phyloP scores from a whole-genome alignment of 441 rosid species.

The Corymbia calophylla region DNA sequence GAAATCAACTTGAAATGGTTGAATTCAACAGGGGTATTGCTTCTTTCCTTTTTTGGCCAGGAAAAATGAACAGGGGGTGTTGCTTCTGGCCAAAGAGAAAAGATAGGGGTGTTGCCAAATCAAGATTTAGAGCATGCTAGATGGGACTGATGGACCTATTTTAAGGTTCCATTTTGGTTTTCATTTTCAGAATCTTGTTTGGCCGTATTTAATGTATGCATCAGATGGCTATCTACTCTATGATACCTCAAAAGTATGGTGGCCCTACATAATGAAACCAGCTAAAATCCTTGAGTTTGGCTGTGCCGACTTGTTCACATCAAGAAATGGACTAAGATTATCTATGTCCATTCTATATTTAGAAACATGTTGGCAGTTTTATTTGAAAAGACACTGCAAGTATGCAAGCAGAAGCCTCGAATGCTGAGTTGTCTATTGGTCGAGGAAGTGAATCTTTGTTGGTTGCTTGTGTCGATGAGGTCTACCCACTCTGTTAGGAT shows the following conservation, averaged over 20 bases:
- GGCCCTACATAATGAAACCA: not conserved
- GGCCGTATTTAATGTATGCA: not conserved
- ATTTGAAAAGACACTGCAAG: not conserved
- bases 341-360: not conserved
- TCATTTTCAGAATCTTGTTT: not conserved
- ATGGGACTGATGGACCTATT: not conserved
- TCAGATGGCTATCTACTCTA: not conserved
- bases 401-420: not conserved
- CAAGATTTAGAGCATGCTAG: not conserved
- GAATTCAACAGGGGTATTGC: not conserved
- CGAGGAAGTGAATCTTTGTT: not conserved
- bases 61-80: not conserved
- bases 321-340: not conserved
- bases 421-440: not conserved
- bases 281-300: not conserved
- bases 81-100: not conserved
- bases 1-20: not conserved
- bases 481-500: not conserved
- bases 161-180: not conserved
- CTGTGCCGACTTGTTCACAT: not conserved
- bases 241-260: not conserved
- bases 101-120: not conserved
- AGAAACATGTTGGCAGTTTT: not conserved
- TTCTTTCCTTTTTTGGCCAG: not conserved
- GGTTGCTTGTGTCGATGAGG: not conserved